phyloP scores from a whole-genome alignment of 1,139 yeast genomes.

The Komagataea norvegica region DNA sequence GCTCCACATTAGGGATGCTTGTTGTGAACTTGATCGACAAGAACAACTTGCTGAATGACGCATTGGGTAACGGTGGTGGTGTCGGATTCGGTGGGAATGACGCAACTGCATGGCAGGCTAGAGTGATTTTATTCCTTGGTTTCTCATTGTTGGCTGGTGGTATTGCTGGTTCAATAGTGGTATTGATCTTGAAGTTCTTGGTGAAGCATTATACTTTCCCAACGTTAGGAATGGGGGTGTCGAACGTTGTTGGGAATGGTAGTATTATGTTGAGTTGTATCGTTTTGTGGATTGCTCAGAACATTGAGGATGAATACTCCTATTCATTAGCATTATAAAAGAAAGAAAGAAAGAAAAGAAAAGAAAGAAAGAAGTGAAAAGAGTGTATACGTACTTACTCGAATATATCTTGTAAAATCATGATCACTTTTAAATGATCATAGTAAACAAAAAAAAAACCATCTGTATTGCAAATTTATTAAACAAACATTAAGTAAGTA shows the following conservation, averaged over 20 bases:
- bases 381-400: too few species aligned
- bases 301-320: conserved; percentile 91
- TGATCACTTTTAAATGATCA: too few species aligned
- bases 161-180: conserved; percentile 85
- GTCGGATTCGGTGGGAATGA: conserved; percentile 33
- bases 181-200: conserved; percentile 77
- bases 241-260: conserved; percentile 77
- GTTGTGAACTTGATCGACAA: conserved; percentile 91
- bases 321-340: conserved; percentile 74
- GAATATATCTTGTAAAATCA: too few species aligned
- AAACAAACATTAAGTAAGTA: too few species aligned
- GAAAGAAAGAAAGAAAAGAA: background rate
- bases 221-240: conserved; percentile 90
- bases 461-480: too few species aligned
- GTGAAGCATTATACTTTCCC: conserved; percentile 73
- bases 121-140: conserved; percentile 84
- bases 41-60: conserved; percentile 60
- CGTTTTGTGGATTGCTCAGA: conserved; percentile 87
- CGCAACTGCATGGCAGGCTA: conserved; percentile 86
- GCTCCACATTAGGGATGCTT: conserved; percentile 86
- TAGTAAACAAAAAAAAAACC: too few species aligned
- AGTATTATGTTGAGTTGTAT: conserved; percentile 85
- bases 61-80: conserved; percentile 42
- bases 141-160: conserved; percentile 94
- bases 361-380: background rate